These are phyloP conservation scores for Ramaria sp. DNA, from an alignment of 768 basidiomycete species.

Conservation along the genomic window DNA sequence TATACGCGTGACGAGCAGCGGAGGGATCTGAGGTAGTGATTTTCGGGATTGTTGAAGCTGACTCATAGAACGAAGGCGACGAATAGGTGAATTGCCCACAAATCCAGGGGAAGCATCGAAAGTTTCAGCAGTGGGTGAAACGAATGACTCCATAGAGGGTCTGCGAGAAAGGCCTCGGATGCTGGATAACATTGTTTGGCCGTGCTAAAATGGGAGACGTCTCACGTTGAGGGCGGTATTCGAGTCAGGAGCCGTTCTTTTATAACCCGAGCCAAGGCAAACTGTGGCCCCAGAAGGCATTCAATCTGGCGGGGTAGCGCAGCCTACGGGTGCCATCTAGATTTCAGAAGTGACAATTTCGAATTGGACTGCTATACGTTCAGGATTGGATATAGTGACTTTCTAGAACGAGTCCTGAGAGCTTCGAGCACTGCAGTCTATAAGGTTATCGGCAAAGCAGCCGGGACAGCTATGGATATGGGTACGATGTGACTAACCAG, in stretches of 20 bases:
- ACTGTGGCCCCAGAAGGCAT: background rate
- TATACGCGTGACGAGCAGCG: background rate
- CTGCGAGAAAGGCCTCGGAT: background rate
- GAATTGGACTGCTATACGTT: background rate
- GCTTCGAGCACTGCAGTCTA: background rate
- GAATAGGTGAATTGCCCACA: background rate
- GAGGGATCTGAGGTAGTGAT: background rate
- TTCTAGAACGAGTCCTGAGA: background rate
- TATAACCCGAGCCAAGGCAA: background rate
- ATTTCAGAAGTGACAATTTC: background rate
- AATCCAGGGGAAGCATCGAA: background rate
- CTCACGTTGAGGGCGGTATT: background rate
- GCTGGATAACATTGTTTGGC: background rate
- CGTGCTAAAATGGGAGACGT: background rate
- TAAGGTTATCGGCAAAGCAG: background rate
- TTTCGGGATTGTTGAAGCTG: background rate
- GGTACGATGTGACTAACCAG: background rate
- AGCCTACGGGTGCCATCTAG: background rate
- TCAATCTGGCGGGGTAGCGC: background rate
- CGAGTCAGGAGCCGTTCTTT: background rate
- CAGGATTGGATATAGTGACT: background rate
- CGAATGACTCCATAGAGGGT: conserved; percentile 2
- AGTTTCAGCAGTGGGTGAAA: background rate
- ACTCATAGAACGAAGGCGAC: background rate
- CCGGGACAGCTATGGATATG: too few species aligned